Conservation (phyloP, 2,329 filamentous ascomycete species). For the Chaetomiaceae sp. region DNA sequence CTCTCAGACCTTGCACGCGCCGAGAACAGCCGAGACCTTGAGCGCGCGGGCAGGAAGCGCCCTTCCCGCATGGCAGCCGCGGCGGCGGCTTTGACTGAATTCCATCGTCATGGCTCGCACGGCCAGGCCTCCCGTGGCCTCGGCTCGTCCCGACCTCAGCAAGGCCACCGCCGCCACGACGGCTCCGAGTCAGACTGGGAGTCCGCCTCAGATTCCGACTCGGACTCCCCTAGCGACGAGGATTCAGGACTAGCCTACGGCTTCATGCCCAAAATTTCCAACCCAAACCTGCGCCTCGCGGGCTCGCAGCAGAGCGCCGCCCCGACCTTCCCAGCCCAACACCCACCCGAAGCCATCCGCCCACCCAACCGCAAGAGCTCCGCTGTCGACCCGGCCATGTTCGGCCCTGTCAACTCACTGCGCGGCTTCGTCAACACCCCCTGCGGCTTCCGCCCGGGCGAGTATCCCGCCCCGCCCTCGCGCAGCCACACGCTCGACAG, state of each 20-base stretch:
- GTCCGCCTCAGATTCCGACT: constrained; percentile 41
- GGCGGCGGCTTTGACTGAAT: constrained; percentile 36
- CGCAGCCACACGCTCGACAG: constrained; percentile 20
- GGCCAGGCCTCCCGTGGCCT: constrained; percentile 24
- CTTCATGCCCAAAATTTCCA: constrained; percentile 25
- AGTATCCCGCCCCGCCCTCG: constrained; percentile 16
- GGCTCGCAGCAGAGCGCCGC: constrained; percentile 31
- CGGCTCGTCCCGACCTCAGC: constrained; percentile 28
- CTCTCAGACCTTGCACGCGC: constrained; percentile 47
- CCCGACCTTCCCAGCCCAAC: constrained; percentile 26
- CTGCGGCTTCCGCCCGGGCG: constrained; percentile 43
- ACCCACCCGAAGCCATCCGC: constrained; percentile 27
- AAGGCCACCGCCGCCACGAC: constrained; percentile 32
- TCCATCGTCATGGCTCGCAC: constrained; percentile 35
- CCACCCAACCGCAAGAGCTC: constrained; percentile 37
- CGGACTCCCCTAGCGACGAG: constrained; percentile 35
- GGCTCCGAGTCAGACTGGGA: constrained; percentile 52
- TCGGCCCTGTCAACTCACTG: constrained; percentile 57
- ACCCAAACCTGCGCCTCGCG: constrained; percentile 21
- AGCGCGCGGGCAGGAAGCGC: constrained; percentile 34
- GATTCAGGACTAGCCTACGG: constrained; percentile 40
- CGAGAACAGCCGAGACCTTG: constrained; percentile 45
- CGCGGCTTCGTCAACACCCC: constrained; percentile 49
- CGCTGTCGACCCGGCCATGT: constrained; percentile 52
- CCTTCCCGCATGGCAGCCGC: constrained; percentile 36